Evolutionary conservation across 371 early-diverging fungal species (phyloP).

Genomic region (Lichtheimia ornata): DNA sequence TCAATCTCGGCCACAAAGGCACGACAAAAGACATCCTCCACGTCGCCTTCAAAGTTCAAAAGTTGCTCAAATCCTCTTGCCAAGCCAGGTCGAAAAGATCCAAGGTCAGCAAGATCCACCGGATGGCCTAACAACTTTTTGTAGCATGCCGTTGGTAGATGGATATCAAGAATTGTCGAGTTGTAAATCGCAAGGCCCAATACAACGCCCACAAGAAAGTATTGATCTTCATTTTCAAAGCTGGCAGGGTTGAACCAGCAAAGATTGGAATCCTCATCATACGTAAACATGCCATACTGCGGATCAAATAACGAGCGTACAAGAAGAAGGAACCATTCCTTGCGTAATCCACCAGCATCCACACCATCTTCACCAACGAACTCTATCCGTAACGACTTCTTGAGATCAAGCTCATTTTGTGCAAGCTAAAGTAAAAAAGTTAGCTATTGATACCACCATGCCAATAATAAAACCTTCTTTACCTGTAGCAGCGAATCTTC

Average conservation of each 20-base stretch:
- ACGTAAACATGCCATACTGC: slow-evolving; percentile 77
- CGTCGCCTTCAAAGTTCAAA: slow-evolving; percentile 79
- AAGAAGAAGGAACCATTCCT: slow-evolving; percentile 94
- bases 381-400: slow-evolving; percentile 82
- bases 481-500: slow-evolving; percentile 81
- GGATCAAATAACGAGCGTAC: slow-evolving; percentile 92
- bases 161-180: slow-evolving; percentile 87
- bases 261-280: slow-evolving; percentile 73
- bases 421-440: slow-evolving; percentile 48
- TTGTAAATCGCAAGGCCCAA: slow-evolving; percentile 95
- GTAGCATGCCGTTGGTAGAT: slow-evolving; percentile 88
- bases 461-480: neutral
- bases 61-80: slow-evolving; percentile 84
- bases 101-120: slow-evolving; percentile 62
- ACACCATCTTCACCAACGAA: slow-evolving; percentile 90
- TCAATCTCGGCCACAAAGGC: slow-evolving; percentile 82
- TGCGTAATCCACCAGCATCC: slow-evolving; percentile 96
- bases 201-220: slow-evolving; percentile 90
- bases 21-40: slow-evolving; percentile 82
- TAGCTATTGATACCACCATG: neutral
- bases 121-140: slow-evolving; percentile 86
- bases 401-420: slow-evolving; percentile 74
- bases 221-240: slow-evolving; percentile 87
- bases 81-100: slow-evolving; percentile 64
- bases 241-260: slow-evolving; percentile 93